A percentile compares a stretch with the other conserved stretches of the same genome.
phyloP scores from a whole-genome alignment of 1,284 basidiomycete species.

The Ganoderma multipileum region DNA sequence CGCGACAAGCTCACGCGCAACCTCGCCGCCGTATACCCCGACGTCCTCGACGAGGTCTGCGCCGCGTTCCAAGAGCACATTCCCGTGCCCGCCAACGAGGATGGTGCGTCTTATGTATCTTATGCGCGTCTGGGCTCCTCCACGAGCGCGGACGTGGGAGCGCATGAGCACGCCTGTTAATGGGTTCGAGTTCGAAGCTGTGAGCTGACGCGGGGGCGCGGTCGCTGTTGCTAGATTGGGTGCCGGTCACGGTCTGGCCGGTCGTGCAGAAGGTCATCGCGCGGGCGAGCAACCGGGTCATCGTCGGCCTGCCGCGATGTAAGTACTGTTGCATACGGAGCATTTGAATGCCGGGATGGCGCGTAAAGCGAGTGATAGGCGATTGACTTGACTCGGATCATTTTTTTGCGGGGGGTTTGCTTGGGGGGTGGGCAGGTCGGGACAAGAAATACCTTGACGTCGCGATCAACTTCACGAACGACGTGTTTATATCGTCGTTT shows the following conservation, averaged over 20 bases:
- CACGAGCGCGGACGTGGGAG: background rate
- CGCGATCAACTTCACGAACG: constrained; percentile 29
- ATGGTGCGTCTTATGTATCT: constrained; percentile 18
- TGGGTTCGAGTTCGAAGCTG: too few relatives aligned
- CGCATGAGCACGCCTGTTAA: background rate
- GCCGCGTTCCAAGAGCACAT: constrained; percentile 34
- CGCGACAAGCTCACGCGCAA: constrained; percentile 37
- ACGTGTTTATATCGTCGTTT: constrained; percentile 29
- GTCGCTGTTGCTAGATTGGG: constrained; percentile 20
- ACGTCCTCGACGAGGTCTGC: constrained; percentile 40
- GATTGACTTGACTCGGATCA: background rate
- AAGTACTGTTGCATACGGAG: background rate
- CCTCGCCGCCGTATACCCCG: constrained; percentile 36
- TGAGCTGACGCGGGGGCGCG: background rate
- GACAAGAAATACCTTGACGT: constrained; percentile 30
- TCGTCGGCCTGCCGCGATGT: constrained; percentile 31
- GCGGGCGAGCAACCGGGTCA: constrained; percentile 30
- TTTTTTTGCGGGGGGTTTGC: background rate
- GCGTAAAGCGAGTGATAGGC: background rate
- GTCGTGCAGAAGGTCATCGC: constrained; percentile 27
- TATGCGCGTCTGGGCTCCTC: background rate
- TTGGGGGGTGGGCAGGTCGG: constrained; percentile 20
- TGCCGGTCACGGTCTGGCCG: constrained; percentile 18
- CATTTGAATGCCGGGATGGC: background rate
- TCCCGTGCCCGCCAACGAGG: constrained; percentile 28